Evolutionary conservation across 768 basidiomycete species (phyloP).

Genomic region (Phlegmacium glaucopus): DNA sequence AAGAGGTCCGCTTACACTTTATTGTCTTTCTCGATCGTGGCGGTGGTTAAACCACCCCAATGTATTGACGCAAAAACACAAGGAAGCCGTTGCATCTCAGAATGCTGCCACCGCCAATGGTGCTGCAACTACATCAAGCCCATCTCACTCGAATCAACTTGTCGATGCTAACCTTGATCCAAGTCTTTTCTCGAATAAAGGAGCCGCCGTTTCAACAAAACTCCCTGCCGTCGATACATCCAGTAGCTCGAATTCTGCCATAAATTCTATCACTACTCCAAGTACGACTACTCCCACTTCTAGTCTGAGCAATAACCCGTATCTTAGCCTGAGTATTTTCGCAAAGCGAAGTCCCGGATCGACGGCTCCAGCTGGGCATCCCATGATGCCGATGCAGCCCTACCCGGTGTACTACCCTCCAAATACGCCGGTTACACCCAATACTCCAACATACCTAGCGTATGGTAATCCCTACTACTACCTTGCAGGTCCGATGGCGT

Average conservation of each 20-base stretch:
- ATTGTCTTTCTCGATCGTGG: conserved; percentile 21
- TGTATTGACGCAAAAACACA: conserved; percentile 49
- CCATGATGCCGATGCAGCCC: conserved; percentile 33
- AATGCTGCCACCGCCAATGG: conserved; percentile 16
- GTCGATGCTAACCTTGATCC: conserved; percentile 26
- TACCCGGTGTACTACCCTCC: conserved; percentile 40
- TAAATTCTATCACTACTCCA: conserved; percentile 12
- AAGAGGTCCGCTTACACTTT: conserved; percentile 51
- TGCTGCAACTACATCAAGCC: conserved; percentile 1
- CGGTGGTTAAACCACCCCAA: conserved; percentile 20
- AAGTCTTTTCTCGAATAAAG: conserved; percentile 11
- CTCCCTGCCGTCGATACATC: conserved; percentile 7
- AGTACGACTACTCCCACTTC: conserved; percentile 13
- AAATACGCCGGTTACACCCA: conserved; percentile 36
- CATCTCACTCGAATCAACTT: conserved; percentile 10
- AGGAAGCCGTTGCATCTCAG: conserved; percentile 43
- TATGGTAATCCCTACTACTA: conserved; percentile 45
- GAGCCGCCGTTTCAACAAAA: not conserved
- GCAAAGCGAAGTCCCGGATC: conserved; percentile 16
- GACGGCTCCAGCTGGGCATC: conserved; percentile 24
- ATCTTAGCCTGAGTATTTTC: conserved; percentile 30
- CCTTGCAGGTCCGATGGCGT: conserved; percentile 32
- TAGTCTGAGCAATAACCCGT: conserved; percentile 31
- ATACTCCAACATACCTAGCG: conserved; percentile 26
- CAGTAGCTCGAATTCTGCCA: not conserved